Evolutionary conservation across 2,329 filamentous ascomycete species (phyloP), one percentile per base, ranked within the genome.

Genomic region (Verticillium alfalfae): DNA sequence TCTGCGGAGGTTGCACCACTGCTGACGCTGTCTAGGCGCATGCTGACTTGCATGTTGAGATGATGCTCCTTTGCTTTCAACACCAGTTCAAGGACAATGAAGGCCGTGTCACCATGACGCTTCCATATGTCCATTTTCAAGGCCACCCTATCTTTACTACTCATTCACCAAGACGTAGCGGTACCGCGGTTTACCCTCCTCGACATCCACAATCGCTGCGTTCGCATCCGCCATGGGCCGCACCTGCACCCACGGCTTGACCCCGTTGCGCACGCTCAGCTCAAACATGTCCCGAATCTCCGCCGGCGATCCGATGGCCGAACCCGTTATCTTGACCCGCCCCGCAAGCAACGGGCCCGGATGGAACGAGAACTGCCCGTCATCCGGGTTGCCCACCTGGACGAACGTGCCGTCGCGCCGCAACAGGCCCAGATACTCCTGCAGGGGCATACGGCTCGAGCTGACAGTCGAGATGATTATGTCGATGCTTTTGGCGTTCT

Each of bases 211-310:
- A 38, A 87, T 72, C 0, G 77, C 77, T 70, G 80, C 69, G 69
- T 87, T 87, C 1, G 81, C 81, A 45, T 84, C 79, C 66, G 77
- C 80, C 79, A 88, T 80, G 3, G 79, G 77, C 63, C 81, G 73
- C 69, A 78, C 74, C 70, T 86, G 76, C 54, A 87, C 77, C 82
- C 82, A 85, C 1, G 84, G 82, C 73, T 81, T 80, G 34, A 88
- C 73, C 0, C 78, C 76, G 72, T 86, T 82, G 60, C 85, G 77
- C 1, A 79, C 84, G 16, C 82, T 84, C 62, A 88, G 78, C 62
- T 80, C 66, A 59, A 88, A 70, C 85, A 88, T 88, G 68, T 85
- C 81, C 59, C 79, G 75, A 55, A 88, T 87, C 65, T 88, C 81
- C 22, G 70, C 69, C 0, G 84, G 84, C 26, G 76, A 76, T 0